A percentile compares a stretch with the other conserved stretches of the same genome.
These are phyloP conservation scores for Termitomyces sp. DNA, from an alignment of 768 basidiomycete species.

Conservation along the genomic window DNA sequence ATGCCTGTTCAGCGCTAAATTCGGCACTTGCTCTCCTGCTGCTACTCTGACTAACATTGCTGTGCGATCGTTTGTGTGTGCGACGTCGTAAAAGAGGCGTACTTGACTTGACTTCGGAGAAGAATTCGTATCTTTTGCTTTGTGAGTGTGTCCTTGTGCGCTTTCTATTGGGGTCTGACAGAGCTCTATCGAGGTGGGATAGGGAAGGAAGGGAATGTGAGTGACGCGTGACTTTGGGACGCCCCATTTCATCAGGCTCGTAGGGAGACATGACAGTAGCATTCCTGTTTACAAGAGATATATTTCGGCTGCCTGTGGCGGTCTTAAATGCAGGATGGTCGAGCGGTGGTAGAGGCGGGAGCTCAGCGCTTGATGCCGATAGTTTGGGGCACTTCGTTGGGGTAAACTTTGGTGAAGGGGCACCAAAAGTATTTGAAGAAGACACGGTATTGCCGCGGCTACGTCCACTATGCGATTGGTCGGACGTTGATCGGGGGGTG, in stretches of 20 bases:
- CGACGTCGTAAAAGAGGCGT: constrained; percentile 7
- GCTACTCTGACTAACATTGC: constrained; percentile 26
- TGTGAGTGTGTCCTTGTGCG: constrained; percentile 14
- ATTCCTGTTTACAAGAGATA: background rate
- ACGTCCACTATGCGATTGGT: constrained; percentile 8
- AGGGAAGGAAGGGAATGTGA: constrained; percentile 20
- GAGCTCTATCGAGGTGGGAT: constrained; percentile 9
- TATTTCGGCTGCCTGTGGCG: background rate
- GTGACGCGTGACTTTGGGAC: constrained; percentile 12
- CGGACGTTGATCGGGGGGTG: constrained; percentile 11
- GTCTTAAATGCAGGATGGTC: constrained; percentile 35
- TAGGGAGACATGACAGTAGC: background rate
- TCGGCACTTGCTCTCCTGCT: constrained; percentile 53
- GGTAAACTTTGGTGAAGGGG: constrained; percentile 25
- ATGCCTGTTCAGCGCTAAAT: constrained; percentile 47
- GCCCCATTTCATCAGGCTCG: constrained; percentile 1
- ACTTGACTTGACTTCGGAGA: constrained; percentile 2
- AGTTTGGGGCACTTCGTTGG: constrained; percentile 16
- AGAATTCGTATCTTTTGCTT: constrained; percentile 7
- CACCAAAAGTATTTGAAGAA: constrained; percentile 29
- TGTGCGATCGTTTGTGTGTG: constrained; percentile 23
- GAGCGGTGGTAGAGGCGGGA: constrained; percentile 53
- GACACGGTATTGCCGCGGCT: constrained; percentile 16
- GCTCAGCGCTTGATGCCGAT: constrained; percentile 26
- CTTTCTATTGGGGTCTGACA: constrained; percentile 1